A percentile compares a stretch with the other conserved stretches of the same genome.
These are phyloP conservation scores for Fusarium clavum DNA, from an alignment of 2,329 filamentous ascomycete species.

Conservation along the genomic window DNA sequence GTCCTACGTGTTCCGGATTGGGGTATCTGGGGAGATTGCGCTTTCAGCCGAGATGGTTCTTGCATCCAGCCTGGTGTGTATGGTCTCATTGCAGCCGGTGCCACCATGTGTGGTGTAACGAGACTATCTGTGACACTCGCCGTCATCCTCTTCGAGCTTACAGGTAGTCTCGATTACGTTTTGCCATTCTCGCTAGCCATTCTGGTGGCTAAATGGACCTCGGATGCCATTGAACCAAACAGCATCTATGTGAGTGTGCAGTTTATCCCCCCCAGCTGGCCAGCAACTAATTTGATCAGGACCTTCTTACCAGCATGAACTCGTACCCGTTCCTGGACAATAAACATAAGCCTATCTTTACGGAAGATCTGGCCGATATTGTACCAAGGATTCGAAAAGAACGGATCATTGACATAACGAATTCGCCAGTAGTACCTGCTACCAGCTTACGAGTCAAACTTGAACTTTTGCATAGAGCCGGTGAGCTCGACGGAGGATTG, in stretches of 20 bases:
- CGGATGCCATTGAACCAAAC: slow-evolving; percentile 91
- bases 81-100: slow-evolving; percentile 91
- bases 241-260: slow-evolving; percentile 81
- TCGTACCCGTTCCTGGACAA: slow-evolving; percentile 98
- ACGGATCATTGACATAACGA: slow-evolving; percentile 88
- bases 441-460: slow-evolving; percentile 82
- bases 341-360: slow-evolving; percentile 92
- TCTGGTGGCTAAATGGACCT: slow-evolving; percentile 97
- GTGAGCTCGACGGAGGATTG: slow-evolving; percentile 91
- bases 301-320: slow-evolving; percentile 96
- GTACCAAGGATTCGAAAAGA: slow-evolving; percentile 79
- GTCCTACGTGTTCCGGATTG: slow-evolving; percentile 79
- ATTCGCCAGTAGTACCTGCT: slow-evolving; percentile 83
- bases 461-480: slow-evolving; percentile 82
- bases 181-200: slow-evolving; percentile 93
- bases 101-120: slow-evolving; percentile 98
- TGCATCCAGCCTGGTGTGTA: slow-evolving; percentile 98
- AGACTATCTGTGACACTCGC: slow-evolving; percentile 91
- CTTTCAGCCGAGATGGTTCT: slow-evolving; percentile 75
- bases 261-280: too few relatives aligned
- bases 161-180: slow-evolving; percentile 93
- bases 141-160: slow-evolving; percentile 95
- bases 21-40: slow-evolving; percentile 80
- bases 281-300: slow-evolving; percentile 59
- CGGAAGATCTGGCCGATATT: slow-evolving; percentile 87